Evolutionary conservation across 176 grass and related monocot genomes (phyloP).

Genomic region (Aegilops tauschii): DNA sequence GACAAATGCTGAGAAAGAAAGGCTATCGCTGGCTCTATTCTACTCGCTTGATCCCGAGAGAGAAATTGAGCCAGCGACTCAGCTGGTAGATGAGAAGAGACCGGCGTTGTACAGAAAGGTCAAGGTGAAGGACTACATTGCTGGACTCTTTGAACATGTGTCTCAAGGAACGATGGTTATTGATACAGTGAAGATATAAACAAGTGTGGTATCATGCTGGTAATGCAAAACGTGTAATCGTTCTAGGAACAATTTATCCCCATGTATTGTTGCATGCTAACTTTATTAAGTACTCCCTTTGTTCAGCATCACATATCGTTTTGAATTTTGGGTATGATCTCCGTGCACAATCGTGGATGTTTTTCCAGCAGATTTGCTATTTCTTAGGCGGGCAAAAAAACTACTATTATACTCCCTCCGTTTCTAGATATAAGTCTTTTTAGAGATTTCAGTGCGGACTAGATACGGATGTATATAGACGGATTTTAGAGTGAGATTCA

Average conservation of each 20-base stretch:
- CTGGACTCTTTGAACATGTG: constrained; percentile 18
- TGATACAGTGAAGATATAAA: constrained; percentile 44
- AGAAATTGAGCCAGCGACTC: constrained; percentile 23
- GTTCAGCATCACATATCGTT: neutral
- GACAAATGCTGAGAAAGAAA: constrained; percentile 43
- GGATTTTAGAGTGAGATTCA: no score
- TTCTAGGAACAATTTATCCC: no score
- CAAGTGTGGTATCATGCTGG: neutral
- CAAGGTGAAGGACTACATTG: constrained; percentile 44
- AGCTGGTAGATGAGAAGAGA: constrained; percentile 32
- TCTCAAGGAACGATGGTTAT: constrained; percentile 34
- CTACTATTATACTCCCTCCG: no score
- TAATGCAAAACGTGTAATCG: no score
- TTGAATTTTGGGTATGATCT: neutral
- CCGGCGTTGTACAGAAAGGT: constrained; percentile 39
- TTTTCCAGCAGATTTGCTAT: no score
- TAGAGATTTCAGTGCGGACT: no score
- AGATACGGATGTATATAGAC: no score
- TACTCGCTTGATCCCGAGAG: constrained; percentile 40
- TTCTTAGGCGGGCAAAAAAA: no score
- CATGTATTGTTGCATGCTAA: no score
- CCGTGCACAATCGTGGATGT: no score
- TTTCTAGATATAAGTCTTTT: no score
- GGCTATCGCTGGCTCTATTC: constrained; percentile 51
- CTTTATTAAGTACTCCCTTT: neutral